Conservation (phyloP, 345 rosid genomes). For the Isatis tinctoria region DNA sequence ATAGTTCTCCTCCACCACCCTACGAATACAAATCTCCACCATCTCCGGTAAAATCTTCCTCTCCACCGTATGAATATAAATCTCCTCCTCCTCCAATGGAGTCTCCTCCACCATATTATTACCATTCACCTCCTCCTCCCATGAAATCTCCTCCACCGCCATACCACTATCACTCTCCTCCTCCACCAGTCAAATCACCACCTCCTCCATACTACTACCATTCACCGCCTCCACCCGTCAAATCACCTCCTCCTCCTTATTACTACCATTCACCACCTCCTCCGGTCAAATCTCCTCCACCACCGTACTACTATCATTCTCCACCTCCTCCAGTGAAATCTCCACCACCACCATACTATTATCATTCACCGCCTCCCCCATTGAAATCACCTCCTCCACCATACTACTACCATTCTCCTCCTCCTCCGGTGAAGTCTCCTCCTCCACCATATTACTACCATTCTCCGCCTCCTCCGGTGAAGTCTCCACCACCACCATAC, state of each 20-base stretch:
- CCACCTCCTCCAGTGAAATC: slow-evolving; percentile 18
- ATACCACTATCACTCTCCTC: slow-evolving; percentile 38
- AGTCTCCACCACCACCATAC: background rate
- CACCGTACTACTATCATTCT: slow-evolving; percentile 5
- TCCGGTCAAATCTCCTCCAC: slow-evolving; percentile 37
- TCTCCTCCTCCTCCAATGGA: background rate
- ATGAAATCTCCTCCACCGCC: slow-evolving; percentile 34
- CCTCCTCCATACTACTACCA: slow-evolving; percentile 21
- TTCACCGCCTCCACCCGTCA: slow-evolving; percentile 13
- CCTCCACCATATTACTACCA: slow-evolving; percentile 29
- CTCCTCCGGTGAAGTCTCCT: slow-evolving; percentile 34
- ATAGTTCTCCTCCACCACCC: slow-evolving; percentile 43
- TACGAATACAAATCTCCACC: slow-evolving; percentile 37
- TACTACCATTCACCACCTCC: slow-evolving; percentile 43
- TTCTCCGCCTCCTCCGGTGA: slow-evolving; percentile 35
- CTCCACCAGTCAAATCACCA: slow-evolving; percentile 40
- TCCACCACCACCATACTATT: slow-evolving; percentile 23
- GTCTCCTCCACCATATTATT: slow-evolving; percentile 32
- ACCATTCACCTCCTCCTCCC: slow-evolving; percentile 49
- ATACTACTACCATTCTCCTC: slow-evolving; percentile 31
- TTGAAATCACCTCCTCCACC: slow-evolving; percentile 29
- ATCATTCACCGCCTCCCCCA: slow-evolving; percentile 39
- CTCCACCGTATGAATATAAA: no score
- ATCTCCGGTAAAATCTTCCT: background rate
- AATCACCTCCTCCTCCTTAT: slow-evolving; percentile 21